These are phyloP conservation scores for Gossypioides kirkii DNA, from an alignment of 345 rosid species.

Conservation along the genomic window DNA sequence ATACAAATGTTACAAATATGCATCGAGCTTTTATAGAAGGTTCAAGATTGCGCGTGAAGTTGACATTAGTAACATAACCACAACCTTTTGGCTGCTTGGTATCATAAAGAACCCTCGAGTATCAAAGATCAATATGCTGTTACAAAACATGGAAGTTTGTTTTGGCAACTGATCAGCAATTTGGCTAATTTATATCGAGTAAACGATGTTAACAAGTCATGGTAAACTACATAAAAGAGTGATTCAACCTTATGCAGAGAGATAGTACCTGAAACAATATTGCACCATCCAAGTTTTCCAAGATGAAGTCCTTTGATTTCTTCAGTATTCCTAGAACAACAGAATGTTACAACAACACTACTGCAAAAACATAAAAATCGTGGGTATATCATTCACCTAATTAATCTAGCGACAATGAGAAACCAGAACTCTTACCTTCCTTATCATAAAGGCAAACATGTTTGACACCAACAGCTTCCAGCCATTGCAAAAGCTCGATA, in stretches of 20 bases:
- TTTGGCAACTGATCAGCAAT: background rate
- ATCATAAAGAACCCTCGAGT: background rate
- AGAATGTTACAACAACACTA: conserved; percentile 7
- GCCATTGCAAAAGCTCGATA: conserved; percentile 59
- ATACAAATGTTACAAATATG: background rate
- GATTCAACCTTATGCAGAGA: background rate
- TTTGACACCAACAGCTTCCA: conserved; percentile 55
- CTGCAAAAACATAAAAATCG: background rate
- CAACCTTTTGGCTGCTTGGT: background rate
- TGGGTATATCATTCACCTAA: background rate
- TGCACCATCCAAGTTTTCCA: conserved; percentile 42
- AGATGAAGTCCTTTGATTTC: conserved; percentile 60
- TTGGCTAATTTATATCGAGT: background rate
- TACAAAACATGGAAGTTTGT: background rate
- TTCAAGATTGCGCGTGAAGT: background rate
- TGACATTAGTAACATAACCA: background rate
- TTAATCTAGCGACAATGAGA: background rate
- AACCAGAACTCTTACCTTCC: conserved; percentile 45
- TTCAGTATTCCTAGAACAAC: conserved; percentile 60
- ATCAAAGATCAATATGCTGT: background rate
- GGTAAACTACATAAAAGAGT: background rate
- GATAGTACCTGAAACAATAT: conserved; percentile 39
- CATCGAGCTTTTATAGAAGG: background rate
- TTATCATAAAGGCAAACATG: conserved; percentile 67
- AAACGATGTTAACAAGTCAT: background rate